Evolutionary conservation across 176 grass and related monocot genomes (phyloP).

Genomic region (Cocos nucifera): DNA sequence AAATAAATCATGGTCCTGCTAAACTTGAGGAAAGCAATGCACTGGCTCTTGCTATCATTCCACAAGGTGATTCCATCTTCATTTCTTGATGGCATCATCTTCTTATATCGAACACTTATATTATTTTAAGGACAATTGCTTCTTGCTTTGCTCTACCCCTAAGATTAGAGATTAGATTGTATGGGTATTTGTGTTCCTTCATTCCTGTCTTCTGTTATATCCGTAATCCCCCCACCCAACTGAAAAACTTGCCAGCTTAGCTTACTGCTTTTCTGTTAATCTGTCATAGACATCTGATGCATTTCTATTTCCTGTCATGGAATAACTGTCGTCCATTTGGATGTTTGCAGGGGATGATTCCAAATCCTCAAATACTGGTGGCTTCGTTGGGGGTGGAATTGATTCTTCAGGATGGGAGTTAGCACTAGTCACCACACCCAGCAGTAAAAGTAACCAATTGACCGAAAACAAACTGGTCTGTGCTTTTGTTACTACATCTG

Average conservation of each 20-base stretch:
- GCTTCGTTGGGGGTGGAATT: constrained; percentile 8
- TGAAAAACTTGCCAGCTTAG: background rate
- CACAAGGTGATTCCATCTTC: constrained; percentile 20
- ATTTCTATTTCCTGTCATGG: background rate
- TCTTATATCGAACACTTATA: too few relatives aligned
- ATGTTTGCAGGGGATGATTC: constrained; percentile 18
- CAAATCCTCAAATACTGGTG: constrained; percentile 14
- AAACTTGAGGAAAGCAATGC: constrained; percentile 64
- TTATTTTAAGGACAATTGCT: too few relatives aligned
- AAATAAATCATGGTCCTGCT: constrained; percentile 41
- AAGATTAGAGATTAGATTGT: too few relatives aligned
- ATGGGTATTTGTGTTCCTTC: too few relatives aligned
- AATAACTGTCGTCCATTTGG: constrained; percentile 1
- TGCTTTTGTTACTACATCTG: background rate
- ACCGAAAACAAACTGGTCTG: constrained; percentile 51
- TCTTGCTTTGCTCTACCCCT: too few relatives aligned
- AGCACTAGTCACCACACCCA: constrained; percentile 43
- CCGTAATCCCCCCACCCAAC: background rate
- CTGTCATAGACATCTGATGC: background rate
- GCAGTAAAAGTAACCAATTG: constrained; percentile 14
- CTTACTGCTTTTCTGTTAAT: background rate
- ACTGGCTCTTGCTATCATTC: constrained; percentile 55
- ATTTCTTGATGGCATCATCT: too few relatives aligned
- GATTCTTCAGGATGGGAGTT: constrained; percentile 71
- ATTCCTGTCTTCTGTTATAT: too few relatives aligned